phyloP scores from a whole-genome alignment of 225 moss, liverwort and hornwort species.

The Climacium dendroides region DNA sequence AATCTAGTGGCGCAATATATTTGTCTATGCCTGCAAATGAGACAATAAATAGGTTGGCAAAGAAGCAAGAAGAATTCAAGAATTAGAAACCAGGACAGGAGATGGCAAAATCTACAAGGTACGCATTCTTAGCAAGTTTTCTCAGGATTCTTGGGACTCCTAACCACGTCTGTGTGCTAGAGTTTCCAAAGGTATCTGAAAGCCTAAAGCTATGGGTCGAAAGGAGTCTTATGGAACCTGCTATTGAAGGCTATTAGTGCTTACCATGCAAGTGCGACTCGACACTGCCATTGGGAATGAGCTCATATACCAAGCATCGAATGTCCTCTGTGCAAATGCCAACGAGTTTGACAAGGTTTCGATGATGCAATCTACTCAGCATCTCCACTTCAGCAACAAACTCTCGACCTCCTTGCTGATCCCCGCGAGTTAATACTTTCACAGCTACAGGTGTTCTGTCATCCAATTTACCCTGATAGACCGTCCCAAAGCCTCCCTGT shows the following conservation, averaged over 20 bases:
- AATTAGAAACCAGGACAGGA: neutral
- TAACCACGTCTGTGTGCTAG: neutral
- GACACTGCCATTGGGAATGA: conserved; percentile 68
- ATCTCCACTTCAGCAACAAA: conserved; percentile 82
- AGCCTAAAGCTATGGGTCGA: neutral
- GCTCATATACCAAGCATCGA: conserved; percentile 70
- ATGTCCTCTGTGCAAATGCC: conserved; percentile 68
- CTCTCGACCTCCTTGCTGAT: conserved; percentile 62
- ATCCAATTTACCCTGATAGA: conserved; percentile 71
- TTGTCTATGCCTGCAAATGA: conserved; percentile 18
- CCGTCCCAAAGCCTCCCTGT: conserved; percentile 84
- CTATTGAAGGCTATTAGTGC: neutral
- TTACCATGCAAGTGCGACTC: conserved; percentile 74
- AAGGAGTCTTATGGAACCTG: neutral
- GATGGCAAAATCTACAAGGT: neutral
- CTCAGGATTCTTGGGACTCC: neutral
- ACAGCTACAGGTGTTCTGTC: conserved; percentile 65
- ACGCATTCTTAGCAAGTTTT: neutral
- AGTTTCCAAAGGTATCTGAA: neutral
- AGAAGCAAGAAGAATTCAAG: neutral
- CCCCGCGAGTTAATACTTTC: conserved; percentile 60
- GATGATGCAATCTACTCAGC: conserved; percentile 75
- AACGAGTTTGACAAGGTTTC: conserved; percentile 69
- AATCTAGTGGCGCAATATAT: conserved; percentile 30
- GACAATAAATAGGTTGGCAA: neutral